Evolutionary conservation across 202 grass and related monocot species (phyloP).

Genomic region (Sporobolus alterniflorus): DNA sequence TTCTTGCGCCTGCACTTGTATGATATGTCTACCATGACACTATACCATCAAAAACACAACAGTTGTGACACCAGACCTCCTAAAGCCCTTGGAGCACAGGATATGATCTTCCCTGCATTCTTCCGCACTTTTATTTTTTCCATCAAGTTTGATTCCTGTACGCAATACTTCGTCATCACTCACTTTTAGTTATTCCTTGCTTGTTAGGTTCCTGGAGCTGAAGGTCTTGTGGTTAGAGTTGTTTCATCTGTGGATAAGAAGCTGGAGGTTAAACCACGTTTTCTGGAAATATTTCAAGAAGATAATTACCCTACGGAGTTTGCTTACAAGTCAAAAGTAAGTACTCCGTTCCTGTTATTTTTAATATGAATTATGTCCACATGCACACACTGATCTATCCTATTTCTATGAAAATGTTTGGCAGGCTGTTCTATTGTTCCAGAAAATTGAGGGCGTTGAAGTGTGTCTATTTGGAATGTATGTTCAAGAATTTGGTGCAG

Average conservation of each 20-base stretch:
- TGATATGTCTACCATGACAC: too few species aligned
- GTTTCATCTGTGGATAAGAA: constrained; percentile 99
- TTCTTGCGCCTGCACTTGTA: too few species aligned
- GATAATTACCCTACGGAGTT: constrained; percentile 96
- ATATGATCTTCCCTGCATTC: not conserved
- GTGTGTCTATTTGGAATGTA: constrained; percentile 99
- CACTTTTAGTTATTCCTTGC: constrained; percentile 22
- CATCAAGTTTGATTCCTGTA: constrained; percentile 20
- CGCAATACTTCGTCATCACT: not conserved
- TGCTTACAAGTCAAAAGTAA: constrained; percentile 96
- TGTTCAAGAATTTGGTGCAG: constrained; percentile 99
- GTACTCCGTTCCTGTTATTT: constrained; percentile 23
- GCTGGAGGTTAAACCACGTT: constrained; percentile 92
- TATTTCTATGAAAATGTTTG: constrained; percentile 41
- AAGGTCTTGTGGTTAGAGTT: constrained; percentile 98
- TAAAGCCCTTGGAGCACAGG: not conserved
- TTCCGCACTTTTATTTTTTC: not conserved
- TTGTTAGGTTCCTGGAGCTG: constrained; percentile 84
- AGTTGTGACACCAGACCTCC: too few species aligned
- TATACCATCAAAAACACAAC: too few species aligned
- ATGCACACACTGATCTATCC: constrained; percentile 7
- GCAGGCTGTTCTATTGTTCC: constrained; percentile 97
- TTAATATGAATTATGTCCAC: constrained; percentile 29
- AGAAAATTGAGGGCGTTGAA: constrained; percentile 99
- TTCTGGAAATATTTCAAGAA: constrained; percentile 93